Evolutionary conservation across 352 stramenopile genomes (phyloP).

Genomic region (Phytophthora podocarpi): DNA sequence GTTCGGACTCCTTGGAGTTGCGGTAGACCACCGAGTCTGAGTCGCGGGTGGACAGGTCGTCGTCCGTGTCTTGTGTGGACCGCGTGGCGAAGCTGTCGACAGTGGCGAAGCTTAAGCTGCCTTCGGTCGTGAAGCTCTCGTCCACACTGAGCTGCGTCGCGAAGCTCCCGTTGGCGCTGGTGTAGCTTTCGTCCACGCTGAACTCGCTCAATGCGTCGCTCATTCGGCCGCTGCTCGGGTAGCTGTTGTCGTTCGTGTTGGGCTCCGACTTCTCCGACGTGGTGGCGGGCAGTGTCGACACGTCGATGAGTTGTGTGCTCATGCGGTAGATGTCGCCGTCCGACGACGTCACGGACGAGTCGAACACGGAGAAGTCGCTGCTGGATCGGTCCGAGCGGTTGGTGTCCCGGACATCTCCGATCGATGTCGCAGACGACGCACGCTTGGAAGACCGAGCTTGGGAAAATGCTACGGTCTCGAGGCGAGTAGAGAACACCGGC

Average conservation of each 20-base stretch:
- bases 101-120: conserved; percentile 15
- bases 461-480: conserved; percentile 18
- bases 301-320: conserved; percentile 34
- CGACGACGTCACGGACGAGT: conserved; percentile 19
- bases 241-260: conserved; percentile 9
- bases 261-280: conserved; percentile 29
- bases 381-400: conserved; percentile 35
- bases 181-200: conserved; percentile 31
- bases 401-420: conserved; percentile 32
- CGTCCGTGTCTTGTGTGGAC: conserved; percentile 26
- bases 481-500: conserved; percentile 9
- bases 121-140: conserved; percentile 15
- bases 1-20: conserved; percentile 35
- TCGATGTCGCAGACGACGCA: conserved; percentile 20
- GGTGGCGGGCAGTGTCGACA: conserved; percentile 15
- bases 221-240: conserved; percentile 21
- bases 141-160: conserved; percentile 10
- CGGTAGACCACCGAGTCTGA: conserved; percentile 21
- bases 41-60: conserved; percentile 14
- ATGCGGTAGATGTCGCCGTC: conserved; percentile 22
- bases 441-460: conserved; percentile 18
- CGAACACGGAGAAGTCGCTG: conserved; percentile 49
- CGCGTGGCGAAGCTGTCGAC: conserved; percentile 21
- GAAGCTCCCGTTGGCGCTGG: conserved; percentile 17
- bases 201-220: conserved; percentile 26